These are phyloP conservation scores for Pseudozyma sp. DNA, from an alignment of 1,284 basidiomycete genomes.

Conservation along the genomic window DNA sequence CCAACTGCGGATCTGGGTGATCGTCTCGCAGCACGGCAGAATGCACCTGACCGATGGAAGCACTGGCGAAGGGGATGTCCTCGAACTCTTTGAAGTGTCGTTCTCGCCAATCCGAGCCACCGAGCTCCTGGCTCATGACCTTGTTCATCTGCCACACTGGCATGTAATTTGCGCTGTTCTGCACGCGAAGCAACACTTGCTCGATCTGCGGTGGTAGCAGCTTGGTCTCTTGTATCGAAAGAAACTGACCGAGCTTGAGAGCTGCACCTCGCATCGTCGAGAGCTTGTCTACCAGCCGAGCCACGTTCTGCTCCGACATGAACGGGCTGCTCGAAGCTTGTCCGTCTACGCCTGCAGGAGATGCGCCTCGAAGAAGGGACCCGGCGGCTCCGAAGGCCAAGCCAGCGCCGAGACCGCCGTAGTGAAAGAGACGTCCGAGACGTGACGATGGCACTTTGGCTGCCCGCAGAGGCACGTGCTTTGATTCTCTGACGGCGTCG, in stretches of 20 bases:
- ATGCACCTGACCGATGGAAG: slow-evolving; percentile 97
- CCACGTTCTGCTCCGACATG: slow-evolving; percentile 76
- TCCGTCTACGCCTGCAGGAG: slow-evolving; percentile 5
- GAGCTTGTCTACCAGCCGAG: slow-evolving; percentile 88
- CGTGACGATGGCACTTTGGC: slow-evolving; percentile 67
- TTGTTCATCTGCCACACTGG: slow-evolving; percentile 95
- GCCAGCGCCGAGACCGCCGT: slow-evolving; percentile 65
- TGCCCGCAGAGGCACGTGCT: slow-evolving; percentile 56
- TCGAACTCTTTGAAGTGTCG: slow-evolving; percentile 80
- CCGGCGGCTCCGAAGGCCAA: slow-evolving; percentile 65
- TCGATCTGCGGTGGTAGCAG: slow-evolving; percentile 86
- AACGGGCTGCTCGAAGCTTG: slow-evolving; percentile 22
- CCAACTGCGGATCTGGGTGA: slow-evolving; percentile 45
- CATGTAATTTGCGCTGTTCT: slow-evolving; percentile 98
- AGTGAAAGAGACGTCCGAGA: slow-evolving; percentile 65
- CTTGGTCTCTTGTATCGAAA: slow-evolving; percentile 86
- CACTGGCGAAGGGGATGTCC: slow-evolving; percentile 90
- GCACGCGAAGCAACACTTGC: slow-evolving; percentile 87
- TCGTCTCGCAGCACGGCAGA: slow-evolving; percentile 74
- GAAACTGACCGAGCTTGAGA: slow-evolving; percentile 94
- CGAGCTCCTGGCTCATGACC: slow-evolving; percentile 80
- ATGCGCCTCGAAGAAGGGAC: slow-evolving; percentile 47
- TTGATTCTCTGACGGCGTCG: slow-evolving; percentile 58
- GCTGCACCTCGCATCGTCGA: slow-evolving; percentile 96
- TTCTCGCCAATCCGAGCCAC: slow-evolving; percentile 79